Conservation (phyloP, 352 stramenopile species). For the Phytophthora colocasiae region DNA sequence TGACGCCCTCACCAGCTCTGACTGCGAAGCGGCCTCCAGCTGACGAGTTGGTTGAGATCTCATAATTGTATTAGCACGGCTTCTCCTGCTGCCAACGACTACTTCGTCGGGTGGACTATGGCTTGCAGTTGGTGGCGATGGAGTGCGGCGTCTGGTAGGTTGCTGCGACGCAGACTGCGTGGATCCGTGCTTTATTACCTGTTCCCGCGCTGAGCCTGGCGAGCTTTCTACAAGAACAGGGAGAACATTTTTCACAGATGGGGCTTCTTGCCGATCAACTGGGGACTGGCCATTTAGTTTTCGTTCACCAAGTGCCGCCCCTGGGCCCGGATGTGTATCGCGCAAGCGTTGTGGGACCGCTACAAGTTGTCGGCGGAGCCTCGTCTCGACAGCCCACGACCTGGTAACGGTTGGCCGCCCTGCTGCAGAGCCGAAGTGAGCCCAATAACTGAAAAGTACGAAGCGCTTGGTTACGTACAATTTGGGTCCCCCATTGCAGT, state of each 20-base stretch:
- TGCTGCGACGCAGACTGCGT: background rate
- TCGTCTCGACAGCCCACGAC: constrained; percentile 68
- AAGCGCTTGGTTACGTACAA: constrained; percentile 15
- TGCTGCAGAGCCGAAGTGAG: constrained; percentile 8
- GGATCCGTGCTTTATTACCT: background rate
- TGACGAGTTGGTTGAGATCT: constrained; percentile 10
- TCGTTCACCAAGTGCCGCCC: background rate
- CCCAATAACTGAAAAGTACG: constrained; percentile 1
- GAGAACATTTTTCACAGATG: constrained; percentile 10
- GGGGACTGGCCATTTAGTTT: constrained; percentile 4
- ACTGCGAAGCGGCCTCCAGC: constrained; percentile 1
- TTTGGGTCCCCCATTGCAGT: background rate
- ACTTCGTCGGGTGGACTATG: constrained; percentile 10
- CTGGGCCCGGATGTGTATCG: constrained; percentile 9
- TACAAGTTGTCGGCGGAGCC: constrained; percentile 53
- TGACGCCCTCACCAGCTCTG: constrained; percentile 34
- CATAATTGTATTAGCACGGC: constrained; percentile 13
- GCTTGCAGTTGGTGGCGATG: constrained; percentile 19
- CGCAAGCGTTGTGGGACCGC: constrained; percentile 49
- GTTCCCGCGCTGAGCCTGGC: constrained; percentile 4
- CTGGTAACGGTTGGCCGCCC: constrained; percentile 34
- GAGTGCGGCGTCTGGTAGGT: constrained; percentile 5
- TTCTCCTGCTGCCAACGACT: constrained; percentile 15
- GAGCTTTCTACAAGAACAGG: constrained; percentile 16
- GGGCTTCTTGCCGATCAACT: constrained; percentile 1